phyloP scores from a whole-genome alignment of 345 rosid genomes.

The Schrenkiella parvula region DNA sequence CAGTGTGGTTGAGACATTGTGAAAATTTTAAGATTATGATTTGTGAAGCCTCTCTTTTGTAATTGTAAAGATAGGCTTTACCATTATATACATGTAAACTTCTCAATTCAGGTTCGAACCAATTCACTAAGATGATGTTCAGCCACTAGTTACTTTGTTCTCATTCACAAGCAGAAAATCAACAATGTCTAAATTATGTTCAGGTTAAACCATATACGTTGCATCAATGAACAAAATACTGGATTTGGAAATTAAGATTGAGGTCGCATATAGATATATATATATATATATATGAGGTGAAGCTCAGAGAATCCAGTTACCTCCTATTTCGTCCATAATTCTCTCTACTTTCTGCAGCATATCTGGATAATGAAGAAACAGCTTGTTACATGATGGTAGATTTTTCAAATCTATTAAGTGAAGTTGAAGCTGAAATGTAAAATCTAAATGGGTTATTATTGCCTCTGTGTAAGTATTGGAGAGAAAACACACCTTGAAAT shows the following conservation, averaged over 20 bases:
- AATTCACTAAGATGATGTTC: neutral
- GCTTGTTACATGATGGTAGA: neutral
- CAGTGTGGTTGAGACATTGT: neutral
- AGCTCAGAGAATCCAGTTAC: conserved; percentile 31
- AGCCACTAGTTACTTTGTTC: neutral
- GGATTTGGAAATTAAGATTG: neutral
- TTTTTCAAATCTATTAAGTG: neutral
- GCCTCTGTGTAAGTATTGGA: neutral
- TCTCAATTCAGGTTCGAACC: neutral
- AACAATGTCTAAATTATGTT: neutral
- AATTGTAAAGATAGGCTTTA: neutral
- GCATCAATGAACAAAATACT: conserved; percentile 1
- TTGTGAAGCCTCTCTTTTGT: neutral
- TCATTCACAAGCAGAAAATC: neutral
- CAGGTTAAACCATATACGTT: neutral
- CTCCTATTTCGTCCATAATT: conserved; percentile 57
- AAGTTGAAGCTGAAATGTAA: conserved; percentile 1
- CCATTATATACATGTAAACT: neutral
- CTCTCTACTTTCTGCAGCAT: conserved; percentile 69
- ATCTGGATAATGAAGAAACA: conserved; percentile 42
- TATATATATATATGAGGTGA: neutral
- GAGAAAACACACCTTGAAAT: conserved; percentile 62
- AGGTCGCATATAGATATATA: conserved; percentile 15
- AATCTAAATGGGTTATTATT: neutral
- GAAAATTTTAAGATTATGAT: neutral